A percentile compares a stretch with the other conserved stretches of the same genome.
phyloP scores from a whole-genome alignment of 164 flowering plant genomes.

The Magnolia kwangsiensis region DNA sequence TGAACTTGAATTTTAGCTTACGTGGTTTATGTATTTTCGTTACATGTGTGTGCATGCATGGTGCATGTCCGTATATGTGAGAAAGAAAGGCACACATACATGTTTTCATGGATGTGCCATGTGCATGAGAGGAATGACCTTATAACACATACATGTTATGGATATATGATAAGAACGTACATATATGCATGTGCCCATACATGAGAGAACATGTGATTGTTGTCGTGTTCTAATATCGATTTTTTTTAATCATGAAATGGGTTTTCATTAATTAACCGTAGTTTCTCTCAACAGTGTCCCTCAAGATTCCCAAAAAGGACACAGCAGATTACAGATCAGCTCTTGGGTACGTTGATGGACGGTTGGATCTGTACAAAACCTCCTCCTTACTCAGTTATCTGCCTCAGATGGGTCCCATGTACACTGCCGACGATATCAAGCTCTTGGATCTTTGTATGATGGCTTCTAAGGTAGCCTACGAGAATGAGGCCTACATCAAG shows the following conservation, averaged over 20 bases:
- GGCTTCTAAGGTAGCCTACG: constrained; percentile 49
- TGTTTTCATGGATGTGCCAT: too few relatives aligned
- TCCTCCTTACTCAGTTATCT: neutral
- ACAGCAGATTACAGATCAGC: constrained; percentile 16
- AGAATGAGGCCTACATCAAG: constrained; percentile 31
- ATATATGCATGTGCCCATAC: too few relatives aligned
- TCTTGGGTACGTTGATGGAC: constrained; percentile 12
- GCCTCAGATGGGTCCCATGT: neutral
- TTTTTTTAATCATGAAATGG: neutral
- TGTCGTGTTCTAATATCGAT: too few relatives aligned
- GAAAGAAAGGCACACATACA: too few relatives aligned
- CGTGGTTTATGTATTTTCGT: too few relatives aligned
- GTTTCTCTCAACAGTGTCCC: constrained; percentile 7
- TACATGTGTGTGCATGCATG: too few relatives aligned
- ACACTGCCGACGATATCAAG: neutral
- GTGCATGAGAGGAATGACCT: too few relatives aligned
- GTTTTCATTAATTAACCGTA: neutral
- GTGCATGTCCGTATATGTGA: too few relatives aligned
- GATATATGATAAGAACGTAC: too few relatives aligned
- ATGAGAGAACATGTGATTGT: too few relatives aligned
- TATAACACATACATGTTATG: too few relatives aligned
- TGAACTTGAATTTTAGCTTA: too few relatives aligned
- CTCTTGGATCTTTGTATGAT: constrained; percentile 29
- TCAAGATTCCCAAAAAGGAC: constrained; percentile 11
- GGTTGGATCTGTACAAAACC: constrained; percentile 17